Base-by-base conservation (phyloP, 768 basidiomycete genomes). In the Stropharia rugosoannulata region DNA sequence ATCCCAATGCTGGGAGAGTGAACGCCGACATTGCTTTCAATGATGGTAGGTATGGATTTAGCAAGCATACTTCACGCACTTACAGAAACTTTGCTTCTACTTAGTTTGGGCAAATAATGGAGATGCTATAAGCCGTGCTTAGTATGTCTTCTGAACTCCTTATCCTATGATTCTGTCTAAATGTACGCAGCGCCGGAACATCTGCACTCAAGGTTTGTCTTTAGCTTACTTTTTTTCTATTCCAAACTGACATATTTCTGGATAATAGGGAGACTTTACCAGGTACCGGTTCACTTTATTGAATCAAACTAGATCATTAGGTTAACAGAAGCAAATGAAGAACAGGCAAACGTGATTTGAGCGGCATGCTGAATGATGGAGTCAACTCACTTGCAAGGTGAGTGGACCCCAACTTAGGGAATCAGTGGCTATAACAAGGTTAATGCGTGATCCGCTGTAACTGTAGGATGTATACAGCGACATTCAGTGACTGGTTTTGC, bases 21-120 rank as follows among this genome's bases (percentile, higher is more conserved):
- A 86, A 84, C 46, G 80, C 83, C 53, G 93, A 96, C 62, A 61
- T 82, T 15, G 80, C 84, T 15, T 92, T 95, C 67, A 95, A 93
- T 59, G 84, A 91, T 67, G 84, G 90, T 90, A 69, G 61, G 68
- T 51, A 22, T 37, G 9, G 4, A 12, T 5, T 18, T 19, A 2
- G 27, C 36, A 3, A 45, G 5, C 12, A 9, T 37, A 16, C 18
- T 47, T 12, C n/a, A 6, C 27, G 16, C 18, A 35, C 12, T 12
- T 41, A 12, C 48, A 19, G 42, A 45, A 46, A 48, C 16, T 51
- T n/a, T 15, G 22, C 56, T 38, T 19, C 5, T 18, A 43, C 19
- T n/a, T 57, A 91, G 91, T 93, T 15, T 99, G 97, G 97, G 97
- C 97, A 2, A 97, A 98, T 66, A 98, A 98, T 62, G 97, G 97